Evolutionary conservation across 2,329 filamentous ascomycete genomes (phyloP).

Genomic region (Colletotrichum somersetense): DNA sequence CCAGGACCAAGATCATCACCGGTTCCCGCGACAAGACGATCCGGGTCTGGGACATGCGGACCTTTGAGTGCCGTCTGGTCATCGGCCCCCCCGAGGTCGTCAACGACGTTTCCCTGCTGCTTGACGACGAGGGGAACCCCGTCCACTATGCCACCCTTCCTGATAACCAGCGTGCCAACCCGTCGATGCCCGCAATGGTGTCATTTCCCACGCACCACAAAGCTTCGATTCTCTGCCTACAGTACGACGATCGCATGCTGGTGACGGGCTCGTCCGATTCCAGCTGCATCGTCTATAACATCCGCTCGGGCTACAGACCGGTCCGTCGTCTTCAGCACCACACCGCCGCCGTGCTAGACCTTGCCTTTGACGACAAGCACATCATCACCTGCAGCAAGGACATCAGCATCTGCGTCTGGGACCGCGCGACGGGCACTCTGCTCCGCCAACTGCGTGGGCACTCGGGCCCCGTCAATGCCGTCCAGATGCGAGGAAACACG

Average conservation of each 20-base stretch:
- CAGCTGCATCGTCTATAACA: slow-evolving; percentile 91
- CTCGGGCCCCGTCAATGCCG: slow-evolving; percentile 92
- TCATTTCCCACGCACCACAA: slow-evolving; percentile 80
- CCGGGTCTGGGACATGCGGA: slow-evolving; percentile 94
- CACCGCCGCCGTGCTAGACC: slow-evolving; percentile 89
- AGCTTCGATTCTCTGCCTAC: slow-evolving; percentile 93
- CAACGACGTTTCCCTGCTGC: slow-evolving; percentile 63
- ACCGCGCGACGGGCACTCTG: slow-evolving; percentile 81
- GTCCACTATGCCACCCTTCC: slow-evolving; percentile 68
- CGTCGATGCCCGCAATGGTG: slow-evolving; percentile 66
- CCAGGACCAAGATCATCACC: slow-evolving; percentile 91
- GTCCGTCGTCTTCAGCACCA: slow-evolving; percentile 84
- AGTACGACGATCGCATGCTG: slow-evolving; percentile 93
- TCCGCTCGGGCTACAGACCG: slow-evolving; percentile 82
- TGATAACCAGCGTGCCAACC: slow-evolving; percentile 60
- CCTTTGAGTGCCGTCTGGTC: slow-evolving; percentile 84
- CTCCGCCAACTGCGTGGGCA: slow-evolving; percentile 87
- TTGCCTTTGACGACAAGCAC: slow-evolving; percentile 91
- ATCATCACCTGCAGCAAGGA: slow-evolving; percentile 99
- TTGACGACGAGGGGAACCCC: slow-evolving; percentile 63
- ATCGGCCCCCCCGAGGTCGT: slow-evolving; percentile 83
- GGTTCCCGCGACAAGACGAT: slow-evolving; percentile 96
- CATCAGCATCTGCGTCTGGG: slow-evolving; percentile 93
- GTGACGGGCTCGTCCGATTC: slow-evolving; percentile 95
- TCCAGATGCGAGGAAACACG: slow-evolving; percentile 92